Base-by-base conservation (phyloP, 805 yeast genomes). In the Sporopachydermia lactativora region DNA sequence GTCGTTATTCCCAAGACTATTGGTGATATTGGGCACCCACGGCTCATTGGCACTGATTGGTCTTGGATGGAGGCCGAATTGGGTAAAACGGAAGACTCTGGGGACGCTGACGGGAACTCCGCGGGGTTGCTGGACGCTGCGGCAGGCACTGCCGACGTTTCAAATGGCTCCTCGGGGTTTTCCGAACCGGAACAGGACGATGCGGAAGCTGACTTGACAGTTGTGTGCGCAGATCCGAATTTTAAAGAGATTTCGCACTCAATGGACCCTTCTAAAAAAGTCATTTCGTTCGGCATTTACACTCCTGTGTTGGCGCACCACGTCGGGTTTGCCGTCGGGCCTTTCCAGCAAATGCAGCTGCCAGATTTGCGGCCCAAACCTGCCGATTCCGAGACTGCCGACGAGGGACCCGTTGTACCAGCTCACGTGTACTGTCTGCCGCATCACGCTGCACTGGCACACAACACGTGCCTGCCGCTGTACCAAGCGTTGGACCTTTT, bases 271-370 rank as follows among this genome's bases (percentile, higher is more conserved):
- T 67, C 80, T 3, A 84, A 84, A 53, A 89, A 86, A 49, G 66
- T 78, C 1, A 85, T 73, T 39, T 67, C 75, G 15, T 89, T 77
- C 66, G 75, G 78, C 13, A 62, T 83, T 5, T 78, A 77, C 52
- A 82, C 78, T 42, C 95, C 97, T 1, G 81, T 85, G 1, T 79
- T 94, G 31, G 84, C 98, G 1, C 96, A 88, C 49, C 96, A 89
- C 57, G 67, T 92, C 15, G 97, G 97, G 0, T 92, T 94, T 78
- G 88, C 95, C 0, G 73, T 86, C 3, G 98, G 97, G 0, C 79
- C 95, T 2, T 92, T 89, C 55, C 77, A 77, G 35, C 71, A 72
- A 41, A 61, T 75, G 2, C 72, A 75, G 0, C 50, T 85, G 19
- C 57, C 75, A 4, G 72, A 68, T 36, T 50, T 60, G 18, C 62